Conservation (phyloP, 2,329 filamentous ascomycete genomes). For the Sporothrix variecibatus region DNA sequence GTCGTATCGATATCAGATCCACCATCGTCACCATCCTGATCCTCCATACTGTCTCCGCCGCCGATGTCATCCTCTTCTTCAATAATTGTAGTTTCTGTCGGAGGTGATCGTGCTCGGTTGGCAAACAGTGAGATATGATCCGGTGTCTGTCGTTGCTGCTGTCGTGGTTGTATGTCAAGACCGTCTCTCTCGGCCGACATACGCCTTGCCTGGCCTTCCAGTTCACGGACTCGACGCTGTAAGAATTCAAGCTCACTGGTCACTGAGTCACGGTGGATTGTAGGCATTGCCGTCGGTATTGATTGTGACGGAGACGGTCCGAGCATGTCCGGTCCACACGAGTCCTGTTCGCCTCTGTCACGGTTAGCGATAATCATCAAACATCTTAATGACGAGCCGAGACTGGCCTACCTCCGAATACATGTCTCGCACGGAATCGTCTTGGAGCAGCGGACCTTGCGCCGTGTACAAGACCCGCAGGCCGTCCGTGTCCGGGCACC, state of each 20-base stretch:
- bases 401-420: slow-evolving; percentile 28
- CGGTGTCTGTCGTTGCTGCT: background rate
- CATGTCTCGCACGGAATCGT: slow-evolving; percentile 35
- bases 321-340: slow-evolving; percentile 15
- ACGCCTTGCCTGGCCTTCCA: background rate
- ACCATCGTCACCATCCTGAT: background rate
- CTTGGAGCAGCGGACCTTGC: slow-evolving; percentile 35
- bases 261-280: background rate
- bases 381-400: too few relatives aligned
- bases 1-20: background rate
- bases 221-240: background rate
- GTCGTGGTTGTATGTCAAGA: background rate
- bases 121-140: too few relatives aligned
- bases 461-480: slow-evolving; percentile 33
- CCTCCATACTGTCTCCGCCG: background rate
- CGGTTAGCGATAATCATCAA: background rate
- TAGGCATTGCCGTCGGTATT: background rate
- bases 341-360: slow-evolving; percentile 29
- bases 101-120: background rate
- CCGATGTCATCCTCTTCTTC: background rate
- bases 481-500: slow-evolving; percentile 26
- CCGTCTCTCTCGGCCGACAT: background rate
- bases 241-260: background rate
- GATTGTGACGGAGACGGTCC: background rate
- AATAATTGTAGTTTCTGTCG: background rate